Percentiles rank a stretch among this genome's conserved stretches.
Evolutionary conservation across 352 stramenopile species (phyloP).

Genomic region (Pythium dissotocum): DNA sequence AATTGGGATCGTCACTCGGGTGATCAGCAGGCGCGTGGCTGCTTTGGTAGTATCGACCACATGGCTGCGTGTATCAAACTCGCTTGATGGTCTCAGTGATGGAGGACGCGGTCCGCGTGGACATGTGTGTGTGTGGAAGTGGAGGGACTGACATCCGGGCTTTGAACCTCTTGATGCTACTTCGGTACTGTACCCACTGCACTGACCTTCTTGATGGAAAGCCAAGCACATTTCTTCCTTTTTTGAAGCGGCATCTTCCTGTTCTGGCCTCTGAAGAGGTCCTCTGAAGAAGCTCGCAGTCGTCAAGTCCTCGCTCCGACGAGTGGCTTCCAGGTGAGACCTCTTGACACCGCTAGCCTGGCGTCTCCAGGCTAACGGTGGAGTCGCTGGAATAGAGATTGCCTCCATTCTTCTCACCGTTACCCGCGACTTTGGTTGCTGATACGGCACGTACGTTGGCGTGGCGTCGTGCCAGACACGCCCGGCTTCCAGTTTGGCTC

Average conservation of each 20-base stretch:
- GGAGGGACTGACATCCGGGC: too few species aligned
- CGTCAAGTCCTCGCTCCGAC: neutral
- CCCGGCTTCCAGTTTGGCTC: neutral
- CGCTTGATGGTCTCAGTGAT: neutral
- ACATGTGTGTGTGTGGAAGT: neutral
- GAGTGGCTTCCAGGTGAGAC: neutral
- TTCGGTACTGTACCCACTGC: too few species aligned
- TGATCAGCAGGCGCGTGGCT: neutral
- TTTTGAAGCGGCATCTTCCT: neutral
- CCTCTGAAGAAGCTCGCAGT: neutral
- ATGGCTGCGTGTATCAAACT: neutral
- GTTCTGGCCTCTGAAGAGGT: too few species aligned
- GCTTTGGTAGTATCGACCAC: neutral
- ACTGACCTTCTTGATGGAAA: neutral
- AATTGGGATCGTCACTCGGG: neutral
- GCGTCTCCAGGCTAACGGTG: neutral
- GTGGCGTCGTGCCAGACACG: neutral
- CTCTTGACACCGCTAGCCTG: neutral
- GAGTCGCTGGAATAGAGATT: too few species aligned
- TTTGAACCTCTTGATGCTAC: too few species aligned
- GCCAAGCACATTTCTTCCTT: neutral
- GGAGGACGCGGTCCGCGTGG: too few species aligned
- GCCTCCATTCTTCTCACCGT: too few species aligned
- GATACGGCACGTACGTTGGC: neutral
- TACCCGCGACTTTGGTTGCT: neutral